Evolutionary conservation across 2,329 filamentous ascomycete genomes (phyloP).

Genomic region (Scytalidium lignicola): DNA sequence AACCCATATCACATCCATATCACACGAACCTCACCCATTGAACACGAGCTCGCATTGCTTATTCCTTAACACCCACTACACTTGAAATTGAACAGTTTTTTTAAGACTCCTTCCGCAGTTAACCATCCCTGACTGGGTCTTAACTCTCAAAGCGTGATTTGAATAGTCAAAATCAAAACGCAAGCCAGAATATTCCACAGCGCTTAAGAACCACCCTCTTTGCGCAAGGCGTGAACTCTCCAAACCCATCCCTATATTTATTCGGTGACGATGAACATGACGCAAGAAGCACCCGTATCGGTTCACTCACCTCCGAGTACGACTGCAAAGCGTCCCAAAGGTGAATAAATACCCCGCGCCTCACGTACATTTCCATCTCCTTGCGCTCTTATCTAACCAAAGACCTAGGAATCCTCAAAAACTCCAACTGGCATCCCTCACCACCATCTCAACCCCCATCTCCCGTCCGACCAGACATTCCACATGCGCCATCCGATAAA

Average conservation of each 20-base stretch:
- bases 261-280: constrained; percentile 12
- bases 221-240: not conserved
- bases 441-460: constrained; percentile 36
- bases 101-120: no score
- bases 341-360: constrained; percentile 16
- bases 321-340: constrained; percentile 30
- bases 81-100: no score
- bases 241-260: not conserved
- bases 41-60: not conserved
- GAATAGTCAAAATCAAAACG: no score
- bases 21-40: not conserved
- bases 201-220: not conserved
- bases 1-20: not conserved
- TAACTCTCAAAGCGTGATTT: no score
- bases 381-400: constrained; percentile 5
- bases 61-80: not conserved
- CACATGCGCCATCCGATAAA: constrained; percentile 57
- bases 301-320: constrained; percentile 27
- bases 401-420: constrained; percentile 82
- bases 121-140: no score
- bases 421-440: constrained; percentile 62
- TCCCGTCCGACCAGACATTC: constrained; percentile 29
- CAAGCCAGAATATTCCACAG: no score
- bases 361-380: constrained; percentile 1
- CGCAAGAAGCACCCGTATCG: constrained; percentile 18